phyloP scores from a whole-genome alignment of 2,329 filamentous ascomycete species.

The Cordyceps farinosa region DNA sequence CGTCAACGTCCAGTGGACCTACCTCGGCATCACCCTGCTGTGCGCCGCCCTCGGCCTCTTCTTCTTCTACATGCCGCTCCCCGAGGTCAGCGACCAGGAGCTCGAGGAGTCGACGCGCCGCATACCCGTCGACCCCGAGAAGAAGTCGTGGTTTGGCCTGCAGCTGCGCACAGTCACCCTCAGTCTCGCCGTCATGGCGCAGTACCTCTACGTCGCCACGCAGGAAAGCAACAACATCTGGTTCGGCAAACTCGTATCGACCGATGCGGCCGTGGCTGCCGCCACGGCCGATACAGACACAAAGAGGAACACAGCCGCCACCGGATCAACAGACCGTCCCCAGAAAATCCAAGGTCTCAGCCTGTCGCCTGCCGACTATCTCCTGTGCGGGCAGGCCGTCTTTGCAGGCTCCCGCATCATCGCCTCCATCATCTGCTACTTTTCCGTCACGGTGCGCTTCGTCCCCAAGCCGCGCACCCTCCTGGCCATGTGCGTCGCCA shows the following conservation, averaged over 20 bases:
- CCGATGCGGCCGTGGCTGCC: conserved; percentile 26
- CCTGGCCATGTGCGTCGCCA: conserved; percentile 56
- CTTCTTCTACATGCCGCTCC: conserved; percentile 65
- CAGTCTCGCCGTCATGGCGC: conserved; percentile 67
- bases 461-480: conserved; percentile 66
- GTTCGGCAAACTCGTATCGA: conserved; percentile 50
- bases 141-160: conserved; percentile 44
- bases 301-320: conserved; percentile 28
- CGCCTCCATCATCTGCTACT: conserved; percentile 61
- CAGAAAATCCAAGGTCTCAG: conserved; percentile 43
- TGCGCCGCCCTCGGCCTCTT: conserved; percentile 67
- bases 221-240: conserved; percentile 65
- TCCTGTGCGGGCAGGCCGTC: conserved; percentile 66
- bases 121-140: conserved; percentile 49
- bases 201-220: conserved; percentile 75
- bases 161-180: conserved; percentile 56
- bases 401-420: conserved; percentile 74
- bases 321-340: conserved; percentile 21
- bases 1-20: conserved; percentile 78
- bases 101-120: conserved; percentile 46
- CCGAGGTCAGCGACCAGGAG: conserved; percentile 56
- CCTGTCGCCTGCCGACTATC: conserved; percentile 59
- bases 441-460: conserved; percentile 44
- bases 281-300: conserved; percentile 20
- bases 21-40: conserved; percentile 74